Conservation (phyloP, 495 filamentous ascomycete genomes). For the Penicillium paradoxum region DNA sequence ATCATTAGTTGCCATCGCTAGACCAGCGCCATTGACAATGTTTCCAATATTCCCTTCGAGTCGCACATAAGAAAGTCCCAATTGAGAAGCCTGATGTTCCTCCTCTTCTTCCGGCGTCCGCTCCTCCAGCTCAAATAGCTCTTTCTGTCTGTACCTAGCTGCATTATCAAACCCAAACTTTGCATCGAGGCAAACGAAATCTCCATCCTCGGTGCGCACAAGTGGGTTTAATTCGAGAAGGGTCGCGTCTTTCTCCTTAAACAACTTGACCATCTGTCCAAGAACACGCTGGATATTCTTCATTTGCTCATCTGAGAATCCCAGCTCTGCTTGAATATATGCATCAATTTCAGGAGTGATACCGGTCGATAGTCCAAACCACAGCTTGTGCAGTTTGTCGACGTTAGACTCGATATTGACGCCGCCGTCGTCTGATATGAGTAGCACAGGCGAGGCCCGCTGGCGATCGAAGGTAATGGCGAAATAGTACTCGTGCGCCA, state of each 20-base stretch:
- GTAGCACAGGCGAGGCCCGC: conserved; percentile 20
- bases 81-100: conserved; percentile 17
- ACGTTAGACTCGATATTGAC: conserved; percentile 31
- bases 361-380: conserved; percentile 21
- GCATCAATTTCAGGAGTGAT: conserved; percentile 20
- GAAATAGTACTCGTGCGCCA: conserved; percentile 30
- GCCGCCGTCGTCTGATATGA: conserved; percentile 27
- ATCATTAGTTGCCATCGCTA: conserved; percentile 37
- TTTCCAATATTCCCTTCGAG: conserved; percentile 33
- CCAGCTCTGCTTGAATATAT: conserved; percentile 21
- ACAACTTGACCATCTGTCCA: conserved; percentile 23
- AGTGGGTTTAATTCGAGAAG: conserved; percentile 33
- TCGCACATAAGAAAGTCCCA: conserved; percentile 27
- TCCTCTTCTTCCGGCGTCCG: conserved; percentile 11
- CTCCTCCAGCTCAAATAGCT: conserved; percentile 24
- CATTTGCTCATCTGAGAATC: conserved; percentile 25
- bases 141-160: conserved; percentile 21
- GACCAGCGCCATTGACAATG: conserved; percentile 32
- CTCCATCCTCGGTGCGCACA: conserved; percentile 20
- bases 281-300: conserved; percentile 18
- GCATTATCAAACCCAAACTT: conserved; percentile 31
- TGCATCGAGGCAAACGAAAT: conserved; percentile 28
- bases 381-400: conserved; percentile 22
- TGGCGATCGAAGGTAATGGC: conserved; percentile 33
- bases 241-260: conserved; percentile 32